Evolutionary conservation across 2,329 filamentous ascomycete genomes (phyloP).

Genomic region (Cladorrhinum sp.): DNA sequence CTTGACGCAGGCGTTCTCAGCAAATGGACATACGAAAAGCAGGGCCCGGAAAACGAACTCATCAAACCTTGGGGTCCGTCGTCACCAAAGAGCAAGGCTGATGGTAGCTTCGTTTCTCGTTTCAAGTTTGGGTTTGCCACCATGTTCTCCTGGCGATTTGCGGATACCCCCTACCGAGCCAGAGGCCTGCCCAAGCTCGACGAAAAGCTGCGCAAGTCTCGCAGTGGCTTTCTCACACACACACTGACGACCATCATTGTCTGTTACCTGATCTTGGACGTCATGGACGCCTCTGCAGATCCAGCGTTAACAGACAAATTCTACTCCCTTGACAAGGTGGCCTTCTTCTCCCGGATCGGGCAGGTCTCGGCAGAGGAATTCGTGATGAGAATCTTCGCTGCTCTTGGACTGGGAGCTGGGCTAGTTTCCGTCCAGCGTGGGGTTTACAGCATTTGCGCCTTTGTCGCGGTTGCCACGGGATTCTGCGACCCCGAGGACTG

Average conservation of each 20-base stretch:
- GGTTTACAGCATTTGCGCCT: constrained; percentile 4
- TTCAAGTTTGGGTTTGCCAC: constrained; percentile 5
- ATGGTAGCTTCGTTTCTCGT: not conserved
- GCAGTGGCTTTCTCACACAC: not conserved
- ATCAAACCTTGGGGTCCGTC: constrained; percentile 1
- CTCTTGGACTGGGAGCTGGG: not conserved
- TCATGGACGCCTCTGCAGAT: constrained; percentile 1
- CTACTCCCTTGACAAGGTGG: constrained; percentile 1
- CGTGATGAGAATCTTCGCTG: not conserved
- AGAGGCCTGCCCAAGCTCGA: not conserved
- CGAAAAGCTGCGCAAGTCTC: not conserved
- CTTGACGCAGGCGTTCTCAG: constrained; percentile 7
- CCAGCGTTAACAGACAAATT: constrained; percentile 1
- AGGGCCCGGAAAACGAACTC: constrained; percentile 2
- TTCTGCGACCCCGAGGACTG: constrained; percentile 1
- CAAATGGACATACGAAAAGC: constrained; percentile 3
- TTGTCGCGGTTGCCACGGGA: not conserved
- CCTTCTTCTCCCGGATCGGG: constrained; percentile 1
- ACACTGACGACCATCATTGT: not conserved
- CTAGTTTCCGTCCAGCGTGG: constrained; percentile 2
- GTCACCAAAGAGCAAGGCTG: not conserved
- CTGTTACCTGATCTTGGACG: constrained; percentile 1
- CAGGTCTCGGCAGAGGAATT: not conserved
- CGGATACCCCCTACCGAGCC: constrained; percentile 2
- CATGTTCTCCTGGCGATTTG: constrained; percentile 8